phyloP scores from a whole-genome alignment of 1,139 yeast species.

The Kodamaea derodonti region DNA sequence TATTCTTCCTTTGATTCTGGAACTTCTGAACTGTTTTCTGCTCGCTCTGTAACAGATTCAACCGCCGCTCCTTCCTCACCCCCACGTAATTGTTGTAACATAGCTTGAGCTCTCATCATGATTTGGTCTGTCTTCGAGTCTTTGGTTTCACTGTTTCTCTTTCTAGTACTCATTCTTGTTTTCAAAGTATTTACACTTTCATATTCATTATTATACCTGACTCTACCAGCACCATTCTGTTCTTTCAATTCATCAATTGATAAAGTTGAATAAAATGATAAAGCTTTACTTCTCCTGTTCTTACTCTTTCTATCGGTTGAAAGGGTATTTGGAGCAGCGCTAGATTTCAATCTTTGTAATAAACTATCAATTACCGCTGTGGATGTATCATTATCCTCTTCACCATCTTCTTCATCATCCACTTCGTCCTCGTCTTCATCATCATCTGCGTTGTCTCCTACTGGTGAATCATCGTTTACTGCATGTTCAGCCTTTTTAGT shows the following conservation, averaged over 20 bases:
- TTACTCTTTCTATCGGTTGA: constrained; percentile 19
- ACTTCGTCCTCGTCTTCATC: constrained; percentile 7
- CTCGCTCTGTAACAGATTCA: too few species aligned
- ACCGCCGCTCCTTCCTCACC: not conserved
- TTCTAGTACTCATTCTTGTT: constrained; percentile 37
- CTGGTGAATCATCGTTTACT: constrained; percentile 1
- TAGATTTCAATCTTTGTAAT: constrained; percentile 35
- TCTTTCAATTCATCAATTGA: constrained; percentile 23
- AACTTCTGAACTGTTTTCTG: too few species aligned
- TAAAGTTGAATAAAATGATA: constrained; percentile 33
- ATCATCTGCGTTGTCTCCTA: constrained; percentile 5
- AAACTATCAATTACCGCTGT: constrained; percentile 37
- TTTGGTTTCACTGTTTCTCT: constrained; percentile 13
- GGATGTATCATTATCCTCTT: constrained; percentile 10
- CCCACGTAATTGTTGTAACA: constrained; percentile 35
- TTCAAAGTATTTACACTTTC: constrained; percentile 40
- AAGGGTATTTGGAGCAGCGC: constrained; percentile 20
- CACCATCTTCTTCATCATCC: constrained; percentile 16
- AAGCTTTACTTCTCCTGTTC: constrained; percentile 30
- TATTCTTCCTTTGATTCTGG: too few species aligned
- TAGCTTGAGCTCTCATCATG: constrained; percentile 39
- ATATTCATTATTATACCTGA: constrained; percentile 19
- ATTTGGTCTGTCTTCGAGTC: constrained; percentile 23
- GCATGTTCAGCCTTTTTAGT: constrained; percentile 7
- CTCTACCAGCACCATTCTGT: constrained; percentile 3